Conservation (phyloP, 1,284 basidiomycete genomes). For the Singerocomus inundabilis region DNA sequence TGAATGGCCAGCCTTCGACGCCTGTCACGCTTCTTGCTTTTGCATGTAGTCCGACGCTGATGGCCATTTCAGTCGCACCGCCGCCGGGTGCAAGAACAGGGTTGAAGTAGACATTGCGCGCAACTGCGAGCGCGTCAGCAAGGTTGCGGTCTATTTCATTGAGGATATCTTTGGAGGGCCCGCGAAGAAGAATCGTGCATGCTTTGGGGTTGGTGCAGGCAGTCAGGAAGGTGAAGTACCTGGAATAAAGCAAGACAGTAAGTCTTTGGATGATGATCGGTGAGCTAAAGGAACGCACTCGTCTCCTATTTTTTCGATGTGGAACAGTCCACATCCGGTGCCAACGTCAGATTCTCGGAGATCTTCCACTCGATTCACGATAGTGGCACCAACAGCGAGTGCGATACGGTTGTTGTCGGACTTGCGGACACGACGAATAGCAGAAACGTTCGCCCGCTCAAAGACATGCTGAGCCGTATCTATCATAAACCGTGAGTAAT, state of each 20-base stretch:
- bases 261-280: neutral
- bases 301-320: slow-evolving; percentile 97
- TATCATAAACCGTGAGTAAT: slow-evolving; percentile 30
- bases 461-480: slow-evolving; percentile 95
- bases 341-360: slow-evolving; percentile 91
- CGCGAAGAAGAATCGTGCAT: slow-evolving; percentile 97
- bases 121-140: slow-evolving; percentile 97
- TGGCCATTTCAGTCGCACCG: slow-evolving; percentile 98
- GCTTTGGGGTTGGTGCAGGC: slow-evolving; percentile 94
- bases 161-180: slow-evolving; percentile 96
- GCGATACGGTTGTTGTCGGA: slow-evolving; percentile 99
- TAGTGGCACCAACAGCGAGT: slow-evolving; percentile 92
- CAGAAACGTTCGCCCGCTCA: slow-evolving; percentile 86
- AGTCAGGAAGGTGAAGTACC: slow-evolving; percentile 96
- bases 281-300: slow-evolving; percentile 53
- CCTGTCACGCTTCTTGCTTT: slow-evolving; percentile 80
- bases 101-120: slow-evolving; percentile 96
- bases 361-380: slow-evolving; percentile 96
- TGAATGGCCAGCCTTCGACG: slow-evolving; percentile 87
- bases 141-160: slow-evolving; percentile 98
- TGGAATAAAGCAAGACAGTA: slow-evolving; percentile 29
- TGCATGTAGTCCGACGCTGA: slow-evolving; percentile 85
- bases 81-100: slow-evolving; percentile 90
- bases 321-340: slow-evolving; percentile 90
- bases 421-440: slow-evolving; percentile 93